phyloP scores from a whole-genome alignment of 108 stramenopile species.

The Skeletonema tropicum region DNA sequence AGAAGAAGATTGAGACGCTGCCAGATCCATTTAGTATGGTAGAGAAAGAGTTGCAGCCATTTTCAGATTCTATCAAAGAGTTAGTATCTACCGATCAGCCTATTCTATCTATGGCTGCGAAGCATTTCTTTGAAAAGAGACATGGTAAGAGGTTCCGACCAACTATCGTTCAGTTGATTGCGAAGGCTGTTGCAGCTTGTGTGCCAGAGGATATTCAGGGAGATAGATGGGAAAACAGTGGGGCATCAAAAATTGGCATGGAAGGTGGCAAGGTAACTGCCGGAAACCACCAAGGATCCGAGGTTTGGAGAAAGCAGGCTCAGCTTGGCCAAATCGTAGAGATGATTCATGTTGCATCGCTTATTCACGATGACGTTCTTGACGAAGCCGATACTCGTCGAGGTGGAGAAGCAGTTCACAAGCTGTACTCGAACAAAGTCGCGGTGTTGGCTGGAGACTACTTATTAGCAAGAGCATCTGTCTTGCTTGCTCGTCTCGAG shows the following conservation, averaged over 20 bases:
- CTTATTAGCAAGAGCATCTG: slow-evolving; percentile 92
- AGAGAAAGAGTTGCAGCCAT: slow-evolving; percentile 92
- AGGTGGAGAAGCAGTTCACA: slow-evolving; percentile 96
- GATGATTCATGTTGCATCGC: slow-evolving; percentile 97
- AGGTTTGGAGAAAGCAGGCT: slow-evolving; percentile 85
- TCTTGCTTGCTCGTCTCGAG: slow-evolving; percentile 89
- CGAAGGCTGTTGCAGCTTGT: slow-evolving; percentile 84
- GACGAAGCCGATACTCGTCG: slow-evolving; percentile 96
- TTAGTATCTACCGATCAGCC: slow-evolving; percentile 97
- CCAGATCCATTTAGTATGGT: slow-evolving; percentile 91
- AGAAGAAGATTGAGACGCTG: slow-evolving; percentile 65
- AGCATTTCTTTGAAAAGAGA: slow-evolving; percentile 97
- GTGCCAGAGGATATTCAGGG: slow-evolving; percentile 53
- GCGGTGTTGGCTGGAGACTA: slow-evolving; percentile 99
- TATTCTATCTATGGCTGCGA: slow-evolving; percentile 96
- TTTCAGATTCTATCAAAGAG: slow-evolving; percentile 94
- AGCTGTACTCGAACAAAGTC: slow-evolving; percentile 98
- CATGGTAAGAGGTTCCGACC: slow-evolving; percentile 97
- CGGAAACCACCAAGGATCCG: slow-evolving; percentile 81
- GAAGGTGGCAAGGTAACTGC: slow-evolving; percentile 70
- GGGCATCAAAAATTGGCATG: slow-evolving; percentile 73
- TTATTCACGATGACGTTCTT: slow-evolving; percentile 98
- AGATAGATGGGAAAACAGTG: slow-evolving; percentile 71
- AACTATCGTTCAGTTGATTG: slow-evolving; percentile 93
- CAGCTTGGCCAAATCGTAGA: slow-evolving; percentile 97